These are phyloP conservation scores for Pleomassaria siparia DNA, from an alignment of 2,329 filamentous ascomycete species.

Conservation along the genomic window DNA sequence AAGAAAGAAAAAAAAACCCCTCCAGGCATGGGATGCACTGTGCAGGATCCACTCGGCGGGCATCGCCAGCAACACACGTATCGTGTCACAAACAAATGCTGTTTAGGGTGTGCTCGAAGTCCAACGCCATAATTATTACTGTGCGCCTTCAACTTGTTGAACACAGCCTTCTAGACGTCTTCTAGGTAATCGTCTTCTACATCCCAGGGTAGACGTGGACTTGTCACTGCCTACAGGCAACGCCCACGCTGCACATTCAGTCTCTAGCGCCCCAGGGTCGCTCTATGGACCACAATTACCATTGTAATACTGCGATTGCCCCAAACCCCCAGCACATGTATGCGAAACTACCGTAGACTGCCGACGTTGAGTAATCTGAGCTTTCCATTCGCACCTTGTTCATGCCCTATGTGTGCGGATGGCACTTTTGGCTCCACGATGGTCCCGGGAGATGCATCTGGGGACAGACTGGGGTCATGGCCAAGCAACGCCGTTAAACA, in stretches of 20 bases:
- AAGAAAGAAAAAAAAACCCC: slow-evolving; percentile 5
- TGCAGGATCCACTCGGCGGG: background rate
- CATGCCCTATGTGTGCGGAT: background rate
- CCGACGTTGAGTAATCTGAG: background rate
- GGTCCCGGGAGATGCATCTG: background rate
- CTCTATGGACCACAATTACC: background rate
- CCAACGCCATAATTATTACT: no score
- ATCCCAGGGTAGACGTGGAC: background rate
- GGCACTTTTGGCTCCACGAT: background rate
- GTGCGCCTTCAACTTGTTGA: no score
- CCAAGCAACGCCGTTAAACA: background rate
- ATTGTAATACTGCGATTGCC: background rate
- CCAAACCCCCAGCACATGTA: background rate
- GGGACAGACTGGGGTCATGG: background rate
- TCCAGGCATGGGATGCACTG: slow-evolving; percentile 3
- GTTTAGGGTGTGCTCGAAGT: background rate
- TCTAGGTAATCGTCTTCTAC: background rate
- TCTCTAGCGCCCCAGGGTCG: no score
- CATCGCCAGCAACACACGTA: slow-evolving; percentile 1
- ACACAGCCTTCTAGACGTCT: background rate
- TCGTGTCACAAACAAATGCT: background rate
- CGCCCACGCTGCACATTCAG: background rate
- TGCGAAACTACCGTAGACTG: background rate
- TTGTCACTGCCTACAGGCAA: background rate
- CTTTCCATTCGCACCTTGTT: background rate